phyloP scores from a whole-genome alignment of 1,284 basidiomycete genomes.

The Takashimella tepidaria region DNA sequence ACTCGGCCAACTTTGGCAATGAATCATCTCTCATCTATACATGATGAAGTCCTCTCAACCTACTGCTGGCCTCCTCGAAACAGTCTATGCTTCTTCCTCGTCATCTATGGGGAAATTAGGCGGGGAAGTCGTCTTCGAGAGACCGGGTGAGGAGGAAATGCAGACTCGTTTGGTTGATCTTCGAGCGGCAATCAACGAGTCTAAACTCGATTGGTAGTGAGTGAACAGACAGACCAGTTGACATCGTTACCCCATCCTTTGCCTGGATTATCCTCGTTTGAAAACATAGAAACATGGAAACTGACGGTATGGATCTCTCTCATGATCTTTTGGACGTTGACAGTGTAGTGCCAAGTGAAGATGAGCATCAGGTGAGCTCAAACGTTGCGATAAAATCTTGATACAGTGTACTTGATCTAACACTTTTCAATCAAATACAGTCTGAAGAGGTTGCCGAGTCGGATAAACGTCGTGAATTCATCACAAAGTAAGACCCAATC shows the following conservation, averaged over 20 bases:
- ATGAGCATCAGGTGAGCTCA: constrained; percentile 68
- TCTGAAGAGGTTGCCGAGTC: constrained; percentile 78
- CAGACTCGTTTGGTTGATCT: constrained; percentile 59
- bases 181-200: constrained; percentile 64
- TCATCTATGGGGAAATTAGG: constrained; percentile 9
- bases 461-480: constrained; percentile 76
- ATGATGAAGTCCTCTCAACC: too few species aligned
- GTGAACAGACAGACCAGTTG: too few species aligned
- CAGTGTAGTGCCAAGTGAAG: constrained; percentile 72
- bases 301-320: constrained; percentile 8
- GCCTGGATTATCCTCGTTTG: not conserved
- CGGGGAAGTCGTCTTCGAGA: not conserved
- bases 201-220: constrained; percentile 78
- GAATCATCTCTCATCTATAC: too few species aligned
- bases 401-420: too few species aligned
- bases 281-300: not conserved
- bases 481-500: constrained; percentile 61
- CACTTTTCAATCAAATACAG: constrained; percentile 12
- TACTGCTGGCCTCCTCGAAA: constrained; percentile 11
- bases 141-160: constrained; percentile 28
- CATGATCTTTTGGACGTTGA: constrained; percentile 3
- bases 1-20: too few species aligned
- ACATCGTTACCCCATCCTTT: not conserved
- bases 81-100: constrained; percentile 8
- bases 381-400: not conserved